phyloP scores from a whole-genome alignment of 768 basidiomycete genomes.

The button mushroom (Agaricus bisporus) region DNA sequence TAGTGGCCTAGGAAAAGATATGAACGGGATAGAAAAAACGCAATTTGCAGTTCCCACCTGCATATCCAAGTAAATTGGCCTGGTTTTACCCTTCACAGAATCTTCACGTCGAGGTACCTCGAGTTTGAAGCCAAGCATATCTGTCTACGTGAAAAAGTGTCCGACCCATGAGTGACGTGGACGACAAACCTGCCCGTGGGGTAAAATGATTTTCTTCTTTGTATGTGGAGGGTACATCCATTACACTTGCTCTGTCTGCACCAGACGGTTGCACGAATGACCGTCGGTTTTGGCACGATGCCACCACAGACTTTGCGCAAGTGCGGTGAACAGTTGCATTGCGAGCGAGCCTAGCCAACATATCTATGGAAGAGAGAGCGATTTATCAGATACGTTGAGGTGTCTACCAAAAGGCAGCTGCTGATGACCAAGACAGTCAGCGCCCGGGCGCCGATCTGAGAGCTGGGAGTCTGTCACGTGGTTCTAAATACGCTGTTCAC shows the following conservation, averaged over 20 bases:
- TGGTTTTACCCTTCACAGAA: slow-evolving; percentile 50
- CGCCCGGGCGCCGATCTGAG: background rate
- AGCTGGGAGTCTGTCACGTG: background rate
- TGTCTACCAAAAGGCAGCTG: background rate
- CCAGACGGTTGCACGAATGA: slow-evolving; percentile 77
- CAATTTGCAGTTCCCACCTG: slow-evolving; percentile 49
- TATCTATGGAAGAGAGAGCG: slow-evolving; percentile 20
- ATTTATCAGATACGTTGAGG: slow-evolving; percentile 10
- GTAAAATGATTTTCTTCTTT: slow-evolving; percentile 64
- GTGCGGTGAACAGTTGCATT: slow-evolving; percentile 29
- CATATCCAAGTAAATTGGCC: slow-evolving; percentile 98
- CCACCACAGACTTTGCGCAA: slow-evolving; percentile 20
- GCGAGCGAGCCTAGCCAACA: slow-evolving; percentile 53
- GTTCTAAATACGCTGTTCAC: background rate
- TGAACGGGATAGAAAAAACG: slow-evolving; percentile 5
- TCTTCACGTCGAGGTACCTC: slow-evolving; percentile 57
- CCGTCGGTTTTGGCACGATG: slow-evolving; percentile 33
- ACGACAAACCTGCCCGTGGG: slow-evolving; percentile 55
- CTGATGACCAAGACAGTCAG: slow-evolving; percentile 2
- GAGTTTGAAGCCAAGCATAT: slow-evolving; percentile 87
- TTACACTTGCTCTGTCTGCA: slow-evolving; percentile 76
- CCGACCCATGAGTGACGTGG: background rate
- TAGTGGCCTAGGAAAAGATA: slow-evolving; percentile 69
- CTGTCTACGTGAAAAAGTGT: slow-evolving; percentile 29
- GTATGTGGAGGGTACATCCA: slow-evolving; percentile 73